These are phyloP conservation scores for Scutellaria minor DNA, from an alignment of 257 asterid species.

Conservation along the genomic window DNA sequence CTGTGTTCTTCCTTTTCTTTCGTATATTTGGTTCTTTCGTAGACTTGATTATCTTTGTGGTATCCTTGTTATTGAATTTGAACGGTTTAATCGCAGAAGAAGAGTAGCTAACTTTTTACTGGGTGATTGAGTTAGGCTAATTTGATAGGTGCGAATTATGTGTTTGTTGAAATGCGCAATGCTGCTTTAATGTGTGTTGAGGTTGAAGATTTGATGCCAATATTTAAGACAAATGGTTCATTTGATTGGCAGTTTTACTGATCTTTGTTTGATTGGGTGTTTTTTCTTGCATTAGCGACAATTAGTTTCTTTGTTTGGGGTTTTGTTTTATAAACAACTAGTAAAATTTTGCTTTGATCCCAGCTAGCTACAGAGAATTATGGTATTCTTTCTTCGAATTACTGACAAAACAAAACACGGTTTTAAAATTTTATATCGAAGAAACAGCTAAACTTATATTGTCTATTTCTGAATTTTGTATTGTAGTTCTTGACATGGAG, in stretches of 20 bases:
- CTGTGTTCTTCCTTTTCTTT: not conserved
- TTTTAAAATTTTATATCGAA: not conserved
- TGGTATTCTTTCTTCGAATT: not conserved
- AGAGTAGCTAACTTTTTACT: not conserved
- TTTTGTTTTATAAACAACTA: not conserved
- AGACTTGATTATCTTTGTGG: conserved; percentile 15
- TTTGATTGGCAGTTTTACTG: not conserved
- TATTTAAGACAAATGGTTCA: not conserved
- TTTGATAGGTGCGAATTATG: conserved; percentile 21
- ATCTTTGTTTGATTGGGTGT: not conserved
- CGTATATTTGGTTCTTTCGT: not conserved
- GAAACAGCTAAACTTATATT: not conserved
- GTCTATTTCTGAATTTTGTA: conserved; percentile 20
- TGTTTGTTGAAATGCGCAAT: conserved; percentile 33
- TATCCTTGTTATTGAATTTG: conserved; percentile 24
- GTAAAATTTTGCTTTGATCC: not conserved
- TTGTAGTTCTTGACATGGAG: conserved; percentile 40
- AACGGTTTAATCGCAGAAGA: not conserved
- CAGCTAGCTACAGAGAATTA: not conserved
- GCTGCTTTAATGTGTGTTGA: conserved; percentile 6
- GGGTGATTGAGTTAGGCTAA: conserved; percentile 28
- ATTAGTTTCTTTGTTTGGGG: not conserved
- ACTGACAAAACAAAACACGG: not conserved
- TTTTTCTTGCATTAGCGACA: conserved; percentile 1
- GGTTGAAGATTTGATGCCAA: not conserved